Evolutionary conservation across 768 basidiomycete genomes (phyloP), one percentile per base, ranked within the genome.

Genomic region (Leccinum obscurum): DNA sequence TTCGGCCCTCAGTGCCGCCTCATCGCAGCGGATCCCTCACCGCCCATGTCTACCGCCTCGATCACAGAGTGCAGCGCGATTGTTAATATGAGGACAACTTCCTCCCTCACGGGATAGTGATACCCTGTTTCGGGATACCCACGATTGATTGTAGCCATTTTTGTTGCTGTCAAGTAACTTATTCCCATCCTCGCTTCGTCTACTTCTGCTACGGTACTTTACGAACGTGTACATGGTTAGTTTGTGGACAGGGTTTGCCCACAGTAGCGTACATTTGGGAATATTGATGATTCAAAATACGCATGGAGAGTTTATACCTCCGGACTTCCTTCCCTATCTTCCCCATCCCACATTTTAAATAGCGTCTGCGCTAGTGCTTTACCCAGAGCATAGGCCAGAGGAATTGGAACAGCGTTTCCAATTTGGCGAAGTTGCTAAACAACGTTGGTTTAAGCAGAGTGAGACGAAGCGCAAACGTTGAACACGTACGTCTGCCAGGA

Each of bases 371-470:
- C 76, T 3, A 83, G 67, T 7, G 75, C 73, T 53, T 72, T 76
- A 7, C 87, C 88, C 2, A 91, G 76, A 3, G 88, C 87, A 10
- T 81, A 74, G 4, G 87, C 88, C 24, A 92, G 77, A 3, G 86
- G 86, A 8, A 90, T 79, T 3, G 90, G 88, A 7, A 91, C 90
- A 3, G 89, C 90, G 66, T 92, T 92, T 0, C 90, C 91, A 50
- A 92, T 91, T 63, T 92, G 90, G 53, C 82, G 77, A 58, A 86
- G 77, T 85, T 88, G 87, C 90, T 92, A 62, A 24, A 61, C 37
- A 55, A 26, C 8, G 37, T 60, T 37, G 41, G 20, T 5, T 22
- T 50, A 60, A 62, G 53, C 15, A 34, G 57, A 4, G 10, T 9
- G 17, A n/a, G 4, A 58, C 49, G 35, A 58, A 30, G 34, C 46